These are phyloP conservation scores for Nannochloris sp. DNA, from an alignment of 139 green algal species.

Conservation along the genomic window DNA sequence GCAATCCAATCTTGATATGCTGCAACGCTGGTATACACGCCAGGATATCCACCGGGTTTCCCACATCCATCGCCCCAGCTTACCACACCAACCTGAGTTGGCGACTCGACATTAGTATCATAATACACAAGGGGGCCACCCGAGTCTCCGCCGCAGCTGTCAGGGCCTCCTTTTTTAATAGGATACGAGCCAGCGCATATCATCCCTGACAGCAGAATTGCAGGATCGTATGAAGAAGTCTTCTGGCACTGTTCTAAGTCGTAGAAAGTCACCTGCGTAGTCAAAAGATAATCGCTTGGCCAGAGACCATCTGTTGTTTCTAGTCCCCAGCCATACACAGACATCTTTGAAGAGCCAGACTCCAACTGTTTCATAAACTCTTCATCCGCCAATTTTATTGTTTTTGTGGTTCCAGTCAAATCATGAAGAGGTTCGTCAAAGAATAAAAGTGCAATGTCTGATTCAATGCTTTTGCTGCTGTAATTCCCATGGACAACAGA, in stretches of 20 bases:
- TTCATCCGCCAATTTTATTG: background rate
- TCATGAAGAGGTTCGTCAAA: background rate
- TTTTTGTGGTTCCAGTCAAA: background rate
- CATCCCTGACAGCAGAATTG: background rate
- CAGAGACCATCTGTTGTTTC: background rate
- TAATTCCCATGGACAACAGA: background rate
- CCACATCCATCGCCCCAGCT: background rate
- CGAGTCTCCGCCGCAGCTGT: conserved; percentile 1
- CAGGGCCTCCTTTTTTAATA: background rate
- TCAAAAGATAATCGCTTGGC: background rate
- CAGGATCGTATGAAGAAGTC: background rate
- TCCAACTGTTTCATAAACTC: background rate
- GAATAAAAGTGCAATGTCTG: background rate
- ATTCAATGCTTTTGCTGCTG: background rate
- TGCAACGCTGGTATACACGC: background rate
- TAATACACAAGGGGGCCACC: background rate
- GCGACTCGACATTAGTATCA: too few species aligned
- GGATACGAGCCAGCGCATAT: background rate
- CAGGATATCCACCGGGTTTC: background rate
- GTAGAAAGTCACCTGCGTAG: background rate
- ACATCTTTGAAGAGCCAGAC: background rate
- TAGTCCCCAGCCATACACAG: background rate
- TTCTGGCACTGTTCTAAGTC: background rate
- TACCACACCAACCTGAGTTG: background rate
- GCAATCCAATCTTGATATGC: background rate